These are phyloP conservation scores for Moelleriella libera DNA, from an alignment of 2,329 filamentous ascomycete genomes.

Conservation along the genomic window DNA sequence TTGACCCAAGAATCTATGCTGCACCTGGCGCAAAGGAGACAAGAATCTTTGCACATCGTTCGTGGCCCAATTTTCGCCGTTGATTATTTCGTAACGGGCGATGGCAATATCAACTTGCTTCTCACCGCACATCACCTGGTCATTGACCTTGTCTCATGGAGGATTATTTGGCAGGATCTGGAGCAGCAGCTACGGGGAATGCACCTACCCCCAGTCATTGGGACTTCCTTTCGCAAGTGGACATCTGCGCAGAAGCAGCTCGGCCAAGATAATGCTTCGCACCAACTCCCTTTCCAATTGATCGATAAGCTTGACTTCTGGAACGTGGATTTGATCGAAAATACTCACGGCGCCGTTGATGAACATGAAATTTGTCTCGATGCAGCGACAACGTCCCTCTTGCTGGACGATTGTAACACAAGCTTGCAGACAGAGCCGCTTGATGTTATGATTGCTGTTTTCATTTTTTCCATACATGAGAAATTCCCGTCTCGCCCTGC, in stretches of 20 bases:
- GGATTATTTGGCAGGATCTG: slow-evolving; percentile 14
- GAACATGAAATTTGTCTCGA: slow-evolving; percentile 4
- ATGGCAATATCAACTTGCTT: slow-evolving; percentile 3
- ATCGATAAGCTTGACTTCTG: slow-evolving; percentile 7
- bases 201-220: slow-evolving; percentile 2
- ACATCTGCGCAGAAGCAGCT: slow-evolving; percentile 14
- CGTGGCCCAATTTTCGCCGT: slow-evolving; percentile 9
- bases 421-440: slow-evolving; percentile 19
- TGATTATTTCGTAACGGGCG: slow-evolving; percentile 6
- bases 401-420: slow-evolving; percentile 13
- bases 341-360: slow-evolving; percentile 3
- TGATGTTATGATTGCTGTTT: slow-evolving; percentile 21
- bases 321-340: slow-evolving; percentile 3
- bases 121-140: slow-evolving; percentile 8
- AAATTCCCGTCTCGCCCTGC: slow-evolving; percentile 18
- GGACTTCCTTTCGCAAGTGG: slow-evolving; percentile 21
- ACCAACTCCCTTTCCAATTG: not conserved
- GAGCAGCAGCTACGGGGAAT: slow-evolving; percentile 5
- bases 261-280: slow-evolving; percentile 7
- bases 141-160: slow-evolving; percentile 34
- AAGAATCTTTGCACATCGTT: slow-evolving; percentile 5
- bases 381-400: not conserved
- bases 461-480: slow-evolving; percentile 18
- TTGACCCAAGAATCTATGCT: not conserved
- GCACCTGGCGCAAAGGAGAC: not conserved